Evolutionary conservation across 1,284 basidiomycete species (phyloP).

Genomic region (Moesziomyces parantarcticus): DNA sequence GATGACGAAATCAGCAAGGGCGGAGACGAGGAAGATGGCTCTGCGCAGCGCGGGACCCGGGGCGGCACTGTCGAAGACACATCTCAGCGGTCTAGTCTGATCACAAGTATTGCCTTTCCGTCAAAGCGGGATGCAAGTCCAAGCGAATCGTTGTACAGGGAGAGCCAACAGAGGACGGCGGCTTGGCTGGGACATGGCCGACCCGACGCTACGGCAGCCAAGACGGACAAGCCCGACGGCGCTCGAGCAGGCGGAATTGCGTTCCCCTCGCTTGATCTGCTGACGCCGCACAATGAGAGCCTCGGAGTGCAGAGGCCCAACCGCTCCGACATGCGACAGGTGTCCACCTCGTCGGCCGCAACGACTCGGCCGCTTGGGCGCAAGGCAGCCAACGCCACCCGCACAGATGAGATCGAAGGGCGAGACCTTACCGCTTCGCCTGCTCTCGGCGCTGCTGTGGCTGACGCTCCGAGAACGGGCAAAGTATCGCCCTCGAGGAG

Average conservation of each 20-base stretch:
- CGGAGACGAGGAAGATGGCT: not conserved
- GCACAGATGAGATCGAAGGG: not conserved
- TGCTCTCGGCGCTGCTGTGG: not conserved
- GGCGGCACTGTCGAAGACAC: not conserved
- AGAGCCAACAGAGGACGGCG: conserved; percentile 33
- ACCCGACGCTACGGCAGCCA: not conserved
- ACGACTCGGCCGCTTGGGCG: conserved; percentile 26
- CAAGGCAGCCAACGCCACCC: not conserved
- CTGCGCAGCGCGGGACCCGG: not conserved
- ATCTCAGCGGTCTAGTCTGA: not conserved
- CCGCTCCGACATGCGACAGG: conserved; percentile 33
- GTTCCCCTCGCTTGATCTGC: conserved; percentile 44
- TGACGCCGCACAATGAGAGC: conserved; percentile 12
- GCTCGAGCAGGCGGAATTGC: conserved; percentile 19
- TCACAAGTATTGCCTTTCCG: not conserved
- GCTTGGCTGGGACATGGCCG: conserved; percentile 38
- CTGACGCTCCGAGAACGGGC: not conserved
- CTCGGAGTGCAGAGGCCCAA: conserved; percentile 17
- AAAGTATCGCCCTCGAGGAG: conserved; percentile 9
- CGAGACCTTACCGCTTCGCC: conserved; percentile 15
- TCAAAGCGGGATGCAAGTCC: not conserved
- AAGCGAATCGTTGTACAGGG: conserved; percentile 14
- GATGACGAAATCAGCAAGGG: conserved; percentile 18
- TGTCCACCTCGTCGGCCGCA: conserved; percentile 32
- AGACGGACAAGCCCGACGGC: conserved; percentile 3